Evolutionary conservation across 768 basidiomycete species (phyloP).

Genomic region (Artomyces pyxidatus): DNA sequence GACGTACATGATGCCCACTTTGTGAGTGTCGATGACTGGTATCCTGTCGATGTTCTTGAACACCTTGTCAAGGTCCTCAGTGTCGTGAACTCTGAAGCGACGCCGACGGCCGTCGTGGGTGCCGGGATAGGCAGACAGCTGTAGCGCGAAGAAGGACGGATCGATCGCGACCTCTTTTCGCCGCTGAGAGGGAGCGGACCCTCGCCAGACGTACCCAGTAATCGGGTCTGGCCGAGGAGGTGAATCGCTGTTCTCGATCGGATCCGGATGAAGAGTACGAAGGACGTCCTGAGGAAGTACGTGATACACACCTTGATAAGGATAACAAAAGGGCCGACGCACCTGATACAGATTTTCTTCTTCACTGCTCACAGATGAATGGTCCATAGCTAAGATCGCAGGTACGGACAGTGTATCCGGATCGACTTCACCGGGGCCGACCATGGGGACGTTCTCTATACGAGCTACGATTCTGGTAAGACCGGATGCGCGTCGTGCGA

Average conservation of each 20-base stretch:
- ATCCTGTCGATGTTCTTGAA: constrained; percentile 69
- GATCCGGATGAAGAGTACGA: no score
- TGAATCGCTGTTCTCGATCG: no score
- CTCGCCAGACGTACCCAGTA: constrained; percentile 85
- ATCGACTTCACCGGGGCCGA: constrained; percentile 76
- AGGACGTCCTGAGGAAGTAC: no score
- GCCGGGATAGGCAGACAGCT: constrained; percentile 70
- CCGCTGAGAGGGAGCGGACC: constrained; percentile 78
- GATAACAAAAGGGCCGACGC: not conserved
- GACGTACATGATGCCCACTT: constrained; percentile 94
- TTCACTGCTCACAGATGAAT: constrained; percentile 27
- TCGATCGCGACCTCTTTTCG: constrained; percentile 81
- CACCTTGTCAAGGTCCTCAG: constrained; percentile 46
- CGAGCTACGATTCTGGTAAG: constrained; percentile 78
- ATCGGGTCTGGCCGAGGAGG: constrained; percentile 56
- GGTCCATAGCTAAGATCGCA: constrained; percentile 66
- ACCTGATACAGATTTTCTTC: constrained; percentile 17
- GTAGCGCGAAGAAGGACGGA: constrained; percentile 78
- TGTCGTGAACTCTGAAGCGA: constrained; percentile 42
- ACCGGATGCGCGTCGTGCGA: constrained; percentile 82
- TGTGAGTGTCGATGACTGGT: constrained; percentile 95
- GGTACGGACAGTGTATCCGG: constrained; percentile 70
- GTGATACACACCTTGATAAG: not conserved
- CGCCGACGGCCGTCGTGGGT: constrained; percentile 38
- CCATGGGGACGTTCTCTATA: constrained; percentile 82